Base-by-base conservation (phyloP, 2,329 filamentous ascomycete species). In the Penicillium oxalicum region DNA sequence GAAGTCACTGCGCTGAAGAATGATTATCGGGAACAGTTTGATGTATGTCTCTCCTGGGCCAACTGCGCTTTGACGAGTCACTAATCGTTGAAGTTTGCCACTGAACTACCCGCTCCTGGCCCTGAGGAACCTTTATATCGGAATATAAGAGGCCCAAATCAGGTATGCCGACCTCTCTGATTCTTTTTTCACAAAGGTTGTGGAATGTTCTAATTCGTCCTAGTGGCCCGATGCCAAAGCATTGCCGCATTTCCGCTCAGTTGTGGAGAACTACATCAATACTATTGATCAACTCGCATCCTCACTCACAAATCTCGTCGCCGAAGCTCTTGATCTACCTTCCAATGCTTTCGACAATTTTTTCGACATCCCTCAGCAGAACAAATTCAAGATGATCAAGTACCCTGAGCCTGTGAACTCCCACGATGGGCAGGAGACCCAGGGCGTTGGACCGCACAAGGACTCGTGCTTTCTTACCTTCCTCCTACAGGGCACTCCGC, bases 381-480 rank as follows among this genome's bases (percentile, higher is more conserved):
- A 68, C 38, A 69, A 68, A 41, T 37, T 69, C 33, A 69, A 69
- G 47, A 47, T 69, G 28, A 65, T 75, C 47, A 73, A 74, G 51
- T 78, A 77, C 47, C 75, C 73, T 6, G 59, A 60, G 18, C 67
- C 68, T 28, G 40, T 61, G 4, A 46, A 52, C 11, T 41, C 53
- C 33, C 27, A 5, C 5, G 9, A 33, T 1, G 47, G 49, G 12
- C 57, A 61, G 27, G 63, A 53, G 12, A 51, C 51, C 2, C 68
- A 73, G 46, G 72, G 72, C 4, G 70, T 68, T 5, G 67, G 66
- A 8, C 68, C 75, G 0, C 75, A 78, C 49, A 77, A 75, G 6
- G 75, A 77, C 50, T 72, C 74, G 28, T 69, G 74, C 40, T 74
- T 73, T 47, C 73, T 77, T 48, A 77, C 74, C 1, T 74, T 76